These are phyloP conservation scores for Artemisia argyi DNA, from an alignment of 129 eudicot species.

Conservation along the genomic window DNA sequence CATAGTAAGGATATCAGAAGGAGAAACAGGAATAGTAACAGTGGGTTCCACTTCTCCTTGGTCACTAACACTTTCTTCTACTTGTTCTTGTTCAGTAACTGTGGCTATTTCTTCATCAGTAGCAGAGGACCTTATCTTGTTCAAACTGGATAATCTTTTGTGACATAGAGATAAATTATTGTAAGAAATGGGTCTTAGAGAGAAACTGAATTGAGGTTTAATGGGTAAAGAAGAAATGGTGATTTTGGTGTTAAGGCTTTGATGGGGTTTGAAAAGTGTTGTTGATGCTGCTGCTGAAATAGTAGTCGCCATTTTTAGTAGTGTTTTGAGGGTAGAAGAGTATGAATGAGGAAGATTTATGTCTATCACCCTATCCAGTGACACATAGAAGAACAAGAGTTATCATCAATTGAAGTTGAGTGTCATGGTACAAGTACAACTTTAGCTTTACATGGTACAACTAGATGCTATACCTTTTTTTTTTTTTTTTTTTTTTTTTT, in stretches of 20 bases:
- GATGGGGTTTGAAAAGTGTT: conserved; percentile 28
- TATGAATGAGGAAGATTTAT: too few relatives aligned
- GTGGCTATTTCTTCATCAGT: conserved; percentile 44
- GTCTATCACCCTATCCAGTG: conserved; percentile 19
- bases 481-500: too few relatives aligned
- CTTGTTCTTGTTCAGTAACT: conserved; percentile 44
- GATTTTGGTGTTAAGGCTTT: conserved; percentile 17
- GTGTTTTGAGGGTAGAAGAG: conserved; percentile 3
- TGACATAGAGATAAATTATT: neutral
- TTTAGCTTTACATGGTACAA: conserved; percentile 5
- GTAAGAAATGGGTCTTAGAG: conserved; percentile 18
- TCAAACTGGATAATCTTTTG: conserved; percentile 30
- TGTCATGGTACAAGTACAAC: conserved; percentile 20
- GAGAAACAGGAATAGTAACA: conserved; percentile 83
- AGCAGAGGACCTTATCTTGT: conserved; percentile 39
- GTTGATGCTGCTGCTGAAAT: conserved; percentile 41
- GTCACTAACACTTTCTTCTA: conserved; percentile 10
- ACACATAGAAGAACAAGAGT: neutral
- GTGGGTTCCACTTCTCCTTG: conserved; percentile 48
- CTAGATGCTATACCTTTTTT: too few relatives aligned
- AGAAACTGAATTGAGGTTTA: conserved; percentile 7
- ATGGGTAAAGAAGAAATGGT: conserved; percentile 13
- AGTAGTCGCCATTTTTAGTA: conserved; percentile 49
- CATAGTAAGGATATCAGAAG: conserved; percentile 88
- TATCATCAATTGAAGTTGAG: conserved; percentile 11